phyloP scores from a whole-genome alignment of 352 stramenopile species.

The Phytopythium aichiense region DNA sequence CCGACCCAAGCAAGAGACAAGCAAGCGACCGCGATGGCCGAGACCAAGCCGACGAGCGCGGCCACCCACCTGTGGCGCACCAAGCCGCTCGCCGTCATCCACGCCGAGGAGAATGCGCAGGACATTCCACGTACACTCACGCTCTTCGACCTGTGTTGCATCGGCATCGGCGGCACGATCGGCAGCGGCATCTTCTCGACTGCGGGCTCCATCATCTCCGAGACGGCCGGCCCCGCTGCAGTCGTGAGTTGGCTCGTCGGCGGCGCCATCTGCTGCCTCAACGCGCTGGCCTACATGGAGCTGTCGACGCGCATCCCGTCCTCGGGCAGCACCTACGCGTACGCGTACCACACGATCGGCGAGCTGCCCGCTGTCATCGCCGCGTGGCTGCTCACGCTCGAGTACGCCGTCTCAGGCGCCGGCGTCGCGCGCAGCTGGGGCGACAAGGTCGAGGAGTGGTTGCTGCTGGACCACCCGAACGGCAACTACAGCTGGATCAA shows the following conservation, averaged over 20 bases:
- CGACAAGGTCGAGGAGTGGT: constrained; percentile 83
- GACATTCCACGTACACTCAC: constrained; percentile 48
- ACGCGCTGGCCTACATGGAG: constrained; percentile 85
- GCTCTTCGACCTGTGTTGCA: constrained; percentile 80
- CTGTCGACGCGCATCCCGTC: constrained; percentile 75
- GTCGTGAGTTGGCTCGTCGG: constrained; percentile 69
- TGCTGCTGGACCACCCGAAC: constrained; percentile 32
- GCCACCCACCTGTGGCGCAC: constrained; percentile 31
- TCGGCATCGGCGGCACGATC: constrained; percentile 89
- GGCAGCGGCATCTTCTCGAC: constrained; percentile 87
- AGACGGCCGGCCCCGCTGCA: constrained; percentile 66
- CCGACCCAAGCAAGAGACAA: not conserved
- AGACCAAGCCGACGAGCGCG: not conserved
- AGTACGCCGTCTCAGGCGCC: constrained; percentile 86
- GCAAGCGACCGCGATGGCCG: not conserved
- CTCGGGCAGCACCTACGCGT: constrained; percentile 88
- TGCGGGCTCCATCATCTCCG: constrained; percentile 60
- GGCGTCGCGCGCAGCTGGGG: constrained; percentile 90
- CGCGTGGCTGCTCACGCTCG: constrained; percentile 82
- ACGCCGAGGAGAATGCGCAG: constrained; percentile 43
- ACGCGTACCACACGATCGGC: constrained; percentile 87
- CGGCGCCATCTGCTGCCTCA: constrained; percentile 70
- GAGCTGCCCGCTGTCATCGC: constrained; percentile 88
- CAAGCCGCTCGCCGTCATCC: constrained; percentile 53
- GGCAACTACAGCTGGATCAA: constrained; percentile 47